Conservation (phyloP, 805 yeast species). For the Lipomyces lipofer region DNA sequence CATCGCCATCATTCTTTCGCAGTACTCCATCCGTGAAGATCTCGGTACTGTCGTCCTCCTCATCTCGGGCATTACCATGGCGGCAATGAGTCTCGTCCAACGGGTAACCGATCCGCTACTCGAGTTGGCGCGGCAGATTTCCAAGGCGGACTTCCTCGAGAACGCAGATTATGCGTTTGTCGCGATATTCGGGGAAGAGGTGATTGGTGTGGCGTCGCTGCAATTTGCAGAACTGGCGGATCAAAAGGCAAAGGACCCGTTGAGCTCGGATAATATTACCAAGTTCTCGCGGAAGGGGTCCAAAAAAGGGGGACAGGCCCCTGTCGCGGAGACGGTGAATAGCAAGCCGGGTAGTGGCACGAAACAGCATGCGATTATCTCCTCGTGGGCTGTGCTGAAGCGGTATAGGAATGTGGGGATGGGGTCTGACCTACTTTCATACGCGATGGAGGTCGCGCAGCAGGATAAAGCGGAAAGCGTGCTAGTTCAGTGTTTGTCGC, state of each 20-base stretch:
- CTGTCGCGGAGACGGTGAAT: no score
- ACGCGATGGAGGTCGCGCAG: constrained; percentile 16
- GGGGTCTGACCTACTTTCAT: constrained; percentile 27
- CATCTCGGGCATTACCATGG: constrained; percentile 22
- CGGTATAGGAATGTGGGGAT: constrained; percentile 32
- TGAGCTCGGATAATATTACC: background rate
- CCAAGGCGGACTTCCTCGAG: constrained; percentile 19
- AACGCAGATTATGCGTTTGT: constrained; percentile 18
- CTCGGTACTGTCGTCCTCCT: constrained; percentile 24
- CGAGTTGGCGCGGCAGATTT: constrained; percentile 13
- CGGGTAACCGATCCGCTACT: constrained; percentile 24
- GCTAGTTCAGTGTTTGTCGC: constrained; percentile 23
- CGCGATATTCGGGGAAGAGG: constrained; percentile 21
- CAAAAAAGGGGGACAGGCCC: background rate
- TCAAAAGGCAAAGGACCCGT: constrained; percentile 6
- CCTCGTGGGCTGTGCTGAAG: constrained; percentile 32
- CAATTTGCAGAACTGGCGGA: constrained; percentile 22
- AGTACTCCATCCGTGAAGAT: constrained; percentile 11
- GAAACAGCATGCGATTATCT: constrained; percentile 20
- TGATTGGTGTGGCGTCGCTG: constrained; percentile 22
- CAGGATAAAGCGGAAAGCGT: constrained; percentile 12
- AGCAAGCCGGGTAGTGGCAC: no score
- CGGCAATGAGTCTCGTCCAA: constrained; percentile 28
- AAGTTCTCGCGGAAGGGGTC: background rate
- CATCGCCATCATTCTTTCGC: constrained; percentile 15